These are phyloP conservation scores for Carpinus viminea DNA, from an alignment of 306 rosid species.

Conservation along the genomic window DNA sequence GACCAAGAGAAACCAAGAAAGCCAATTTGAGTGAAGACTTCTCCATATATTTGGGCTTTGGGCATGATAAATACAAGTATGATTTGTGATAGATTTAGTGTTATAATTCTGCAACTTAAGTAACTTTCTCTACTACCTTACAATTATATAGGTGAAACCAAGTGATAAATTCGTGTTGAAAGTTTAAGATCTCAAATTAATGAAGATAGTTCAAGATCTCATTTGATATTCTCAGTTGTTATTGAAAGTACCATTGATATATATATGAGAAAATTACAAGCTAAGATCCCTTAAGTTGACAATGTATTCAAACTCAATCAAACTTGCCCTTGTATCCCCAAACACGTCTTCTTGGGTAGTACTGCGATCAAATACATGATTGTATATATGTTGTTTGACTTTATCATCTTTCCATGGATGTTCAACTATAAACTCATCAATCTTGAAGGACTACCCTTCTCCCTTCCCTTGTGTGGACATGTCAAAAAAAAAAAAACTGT, in stretches of 20 bases:
- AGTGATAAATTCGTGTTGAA: too few species aligned
- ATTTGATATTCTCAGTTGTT: too few species aligned
- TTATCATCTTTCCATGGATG: constrained; percentile 92
- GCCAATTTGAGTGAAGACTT: too few species aligned
- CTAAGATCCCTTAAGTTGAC: constrained; percentile 6
- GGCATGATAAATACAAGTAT: too few species aligned
- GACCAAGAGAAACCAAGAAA: background rate
- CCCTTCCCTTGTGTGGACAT: too few species aligned
- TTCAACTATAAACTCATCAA: constrained; percentile 85
- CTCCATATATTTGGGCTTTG: too few species aligned
- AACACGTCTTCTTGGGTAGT: constrained; percentile 81
- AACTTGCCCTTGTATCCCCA: constrained; percentile 92
- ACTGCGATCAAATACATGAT: constrained; percentile 69
- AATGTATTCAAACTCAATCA: constrained; percentile 8
- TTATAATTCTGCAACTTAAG: background rate
- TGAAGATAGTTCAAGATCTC: too few species aligned
- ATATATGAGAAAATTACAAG: background rate
- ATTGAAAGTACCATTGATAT: too few species aligned
- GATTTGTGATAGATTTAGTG: too few species aligned
- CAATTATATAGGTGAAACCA: too few species aligned
- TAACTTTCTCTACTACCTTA: background rate
- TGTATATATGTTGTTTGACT: constrained; percentile 76
- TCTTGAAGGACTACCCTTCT: too few species aligned
- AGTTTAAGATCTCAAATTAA: too few species aligned
- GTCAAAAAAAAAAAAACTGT: constrained; percentile 19